Base-by-base conservation (phyloP, 805 yeast genomes). In the Kazachstania viticola region DNA sequence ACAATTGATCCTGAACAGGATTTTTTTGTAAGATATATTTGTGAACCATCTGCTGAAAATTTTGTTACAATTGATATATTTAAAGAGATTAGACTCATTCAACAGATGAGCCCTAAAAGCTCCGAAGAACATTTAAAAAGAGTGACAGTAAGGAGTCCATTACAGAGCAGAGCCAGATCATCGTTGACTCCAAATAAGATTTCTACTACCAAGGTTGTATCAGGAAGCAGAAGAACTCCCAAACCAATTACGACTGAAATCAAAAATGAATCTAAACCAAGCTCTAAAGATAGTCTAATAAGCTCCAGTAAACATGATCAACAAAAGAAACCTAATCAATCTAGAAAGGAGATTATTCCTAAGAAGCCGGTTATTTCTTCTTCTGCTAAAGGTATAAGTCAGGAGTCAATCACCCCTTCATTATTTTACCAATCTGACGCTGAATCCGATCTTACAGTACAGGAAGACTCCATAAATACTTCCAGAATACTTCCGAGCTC, bases 21-120 rank as follows among this genome's bases (percentile, higher is more conserved):
- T 17, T 60, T 58, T 36, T 25, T 48, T 8, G 54, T 56, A 18
- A 46, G 53, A 4, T 51, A 40, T 31, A 58, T 56, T 13, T 59
- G 58, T 37, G 65, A 60, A 39, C 62, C 39, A 32, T 44, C 45
- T 32, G 51, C 44, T 28, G 49, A 33, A 31, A 38, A 29, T 43
- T 44, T 44, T 39, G 56, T 26, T 9, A 28, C 24, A 11, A 39
- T 33, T 29, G 49, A 38, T 41, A 55, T 42, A 14, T 37, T 41
- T 17, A 39, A 42, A 5, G 46, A 46, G 16, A 34, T 40, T 9
- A 46, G 36, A 31, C 29, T 40, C 9, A 40, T 48, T 3, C 30
- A 44, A 17, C 17, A 31, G 2, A 31, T 33, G 12, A 54, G 58
- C 15, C 49, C 56, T 8, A 46, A 42, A 27, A 23, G 35, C 6